Evolutionary conservation across 306 rosid genomes (phyloP), one percentile per base, ranked within the genome.

Genomic region (Clitoria ternatea): DNA sequence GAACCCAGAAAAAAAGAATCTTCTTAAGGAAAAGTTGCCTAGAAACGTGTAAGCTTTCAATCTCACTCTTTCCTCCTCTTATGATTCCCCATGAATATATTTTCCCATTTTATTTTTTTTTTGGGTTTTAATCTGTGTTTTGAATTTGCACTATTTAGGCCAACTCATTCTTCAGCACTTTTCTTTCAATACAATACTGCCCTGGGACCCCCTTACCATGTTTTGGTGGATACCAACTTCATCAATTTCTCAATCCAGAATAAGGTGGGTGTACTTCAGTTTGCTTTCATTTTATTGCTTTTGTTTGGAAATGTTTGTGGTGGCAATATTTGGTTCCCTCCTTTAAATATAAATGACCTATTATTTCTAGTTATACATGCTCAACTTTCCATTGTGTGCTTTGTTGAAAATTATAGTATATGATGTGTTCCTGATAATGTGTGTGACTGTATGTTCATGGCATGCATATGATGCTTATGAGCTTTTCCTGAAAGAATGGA

Each of bases 181-280:
- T 94, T 90, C 91, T 94, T 94, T 77, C 74, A 86, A 66, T 68
- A 94, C 87, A 94, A 94, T 82, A 82, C 90, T 57, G 88, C 90
- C 0, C 71, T 90, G 77, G 98, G 97, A 56, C 97, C 98, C 7
- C 97, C 98, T 22, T 94, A 94, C 59, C 92, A 77, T 27, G 91
- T 90, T 81, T 77, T 90, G 81, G 90, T 94, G 2, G 98, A 94
- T 81, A 90, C 97, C 52, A 94, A 89, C 80, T 94, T 94, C 85
- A 94, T 94, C 87, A 90, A 89, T 80, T 94, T 94, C 89, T 94
- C 97, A 47, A 89, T 90, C 30, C 92, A 91, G 83, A 94, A 90
- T 76, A 94, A 90, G 77, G 98, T 87, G 78, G 87, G 90, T 79
- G 72, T 39, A 37, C 15, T 14, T 59, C 4, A 3, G 32, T 33